phyloP scores from a whole-genome alignment of 148 eudicot genomes.

The Simmondsia chinensis region DNA sequence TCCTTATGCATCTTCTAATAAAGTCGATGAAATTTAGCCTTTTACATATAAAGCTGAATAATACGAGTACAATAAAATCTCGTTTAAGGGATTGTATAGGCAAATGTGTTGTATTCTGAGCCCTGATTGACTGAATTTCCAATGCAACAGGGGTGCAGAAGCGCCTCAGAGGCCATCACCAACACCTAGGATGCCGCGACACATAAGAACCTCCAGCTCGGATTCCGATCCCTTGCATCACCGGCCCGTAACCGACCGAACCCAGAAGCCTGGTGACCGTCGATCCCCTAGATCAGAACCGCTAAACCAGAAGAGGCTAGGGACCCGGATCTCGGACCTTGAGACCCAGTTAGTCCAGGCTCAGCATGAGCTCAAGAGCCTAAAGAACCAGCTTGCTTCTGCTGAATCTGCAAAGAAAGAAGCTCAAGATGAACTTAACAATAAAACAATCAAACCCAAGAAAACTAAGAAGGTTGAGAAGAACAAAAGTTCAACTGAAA shows the following conservation, averaged over 20 bases:
- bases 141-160: slow-evolving; percentile 47
- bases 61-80: too few species aligned
- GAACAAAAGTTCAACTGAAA: slow-evolving; percentile 16
- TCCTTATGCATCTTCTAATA: too few species aligned
- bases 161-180: slow-evolving; percentile 55
- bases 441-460: slow-evolving; percentile 20
- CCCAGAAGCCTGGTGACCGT: slow-evolving; percentile 46
- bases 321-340: slow-evolving; percentile 64
- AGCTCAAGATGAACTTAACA: slow-evolving; percentile 44
- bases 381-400: slow-evolving; percentile 63
- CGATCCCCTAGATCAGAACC: slow-evolving; percentile 68
- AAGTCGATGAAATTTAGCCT: too few species aligned
- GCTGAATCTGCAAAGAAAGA: slow-evolving; percentile 62
- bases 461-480: slow-evolving; percentile 5
- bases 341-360: slow-evolving; percentile 88
- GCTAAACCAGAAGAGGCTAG: slow-evolving; percentile 54
- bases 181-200: slow-evolving; percentile 38
- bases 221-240: slow-evolving; percentile 59
- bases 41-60: too few species aligned
- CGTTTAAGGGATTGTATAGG: too few species aligned
- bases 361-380: slow-evolving; percentile 69
- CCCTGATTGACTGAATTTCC: too few species aligned
- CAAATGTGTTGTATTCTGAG: too few species aligned
- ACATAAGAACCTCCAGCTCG: slow-evolving; percentile 49
- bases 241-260: slow-evolving; percentile 42